Evolutionary conservation across 2,329 filamentous ascomycete species (phyloP).

Genomic region (Colletotrichum theobromicola): DNA sequence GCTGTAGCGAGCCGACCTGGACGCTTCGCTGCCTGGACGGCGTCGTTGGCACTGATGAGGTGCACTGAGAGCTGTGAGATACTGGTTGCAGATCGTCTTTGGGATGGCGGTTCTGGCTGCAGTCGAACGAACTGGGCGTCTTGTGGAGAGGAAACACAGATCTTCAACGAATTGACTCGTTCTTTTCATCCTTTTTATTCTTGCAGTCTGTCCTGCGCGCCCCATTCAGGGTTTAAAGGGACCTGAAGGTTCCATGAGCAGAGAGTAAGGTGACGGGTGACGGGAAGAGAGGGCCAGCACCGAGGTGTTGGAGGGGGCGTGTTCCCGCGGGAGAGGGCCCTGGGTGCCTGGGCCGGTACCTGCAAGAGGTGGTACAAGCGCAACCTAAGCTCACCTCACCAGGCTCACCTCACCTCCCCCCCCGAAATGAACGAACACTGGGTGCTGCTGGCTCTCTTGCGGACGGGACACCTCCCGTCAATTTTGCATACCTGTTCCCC

Average conservation of each 20-base stretch:
- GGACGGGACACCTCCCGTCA: background rate
- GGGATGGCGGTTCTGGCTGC: background rate
- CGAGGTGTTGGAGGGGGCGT: constrained; percentile 11
- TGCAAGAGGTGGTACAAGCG: constrained; percentile 16
- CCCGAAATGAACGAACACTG: background rate
- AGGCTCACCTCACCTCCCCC: background rate
- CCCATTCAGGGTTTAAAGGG: background rate
- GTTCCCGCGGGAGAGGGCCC: background rate
- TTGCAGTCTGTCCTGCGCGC: background rate
- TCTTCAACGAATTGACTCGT: background rate
- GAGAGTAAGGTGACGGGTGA: background rate
- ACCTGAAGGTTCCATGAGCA: constrained; percentile 1
- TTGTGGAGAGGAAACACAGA: background rate
- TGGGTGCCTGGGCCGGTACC: background rate
- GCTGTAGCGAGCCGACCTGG: constrained; percentile 13
- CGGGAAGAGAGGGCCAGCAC: background rate
- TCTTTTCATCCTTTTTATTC: background rate
- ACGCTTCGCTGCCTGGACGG: background rate
- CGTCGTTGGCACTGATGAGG: background rate
- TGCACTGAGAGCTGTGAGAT: background rate
- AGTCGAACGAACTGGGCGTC: background rate
- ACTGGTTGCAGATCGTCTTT: background rate
- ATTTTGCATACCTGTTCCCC: background rate
- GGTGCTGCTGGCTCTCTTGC: too few species aligned
- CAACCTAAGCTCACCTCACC: background rate